These are phyloP conservation scores for Plasmodium sp. DNA, from an alignment of 169 alveolate species.

Conservation along the genomic window DNA sequence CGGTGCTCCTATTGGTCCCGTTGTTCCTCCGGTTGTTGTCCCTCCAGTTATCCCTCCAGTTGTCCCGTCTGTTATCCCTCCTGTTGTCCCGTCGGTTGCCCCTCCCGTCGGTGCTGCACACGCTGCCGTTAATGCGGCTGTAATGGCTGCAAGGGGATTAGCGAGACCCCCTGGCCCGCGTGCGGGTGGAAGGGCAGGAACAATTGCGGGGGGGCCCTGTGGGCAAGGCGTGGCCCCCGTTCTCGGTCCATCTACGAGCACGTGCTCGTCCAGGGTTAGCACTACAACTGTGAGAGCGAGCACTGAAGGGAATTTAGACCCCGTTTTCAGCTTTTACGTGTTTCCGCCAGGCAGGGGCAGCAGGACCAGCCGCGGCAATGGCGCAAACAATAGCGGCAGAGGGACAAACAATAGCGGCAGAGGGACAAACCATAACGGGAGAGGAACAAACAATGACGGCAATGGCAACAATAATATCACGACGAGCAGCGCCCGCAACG, in stretches of 20 bases:
- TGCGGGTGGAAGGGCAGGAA: neutral
- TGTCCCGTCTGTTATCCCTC: neutral
- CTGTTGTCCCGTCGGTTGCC: neutral
- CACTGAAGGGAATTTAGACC: neutral
- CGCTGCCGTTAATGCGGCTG: neutral
- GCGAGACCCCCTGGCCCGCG: neutral
- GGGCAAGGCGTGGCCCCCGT: neutral
- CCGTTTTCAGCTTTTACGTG: neutral
- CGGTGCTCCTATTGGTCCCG: neutral
- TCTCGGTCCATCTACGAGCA: neutral
- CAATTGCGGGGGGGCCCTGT: neutral
- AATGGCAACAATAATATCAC: neutral
- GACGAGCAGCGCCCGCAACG: neutral
- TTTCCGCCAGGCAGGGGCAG: neutral
- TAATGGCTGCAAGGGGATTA: neutral
- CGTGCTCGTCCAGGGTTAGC: neutral
- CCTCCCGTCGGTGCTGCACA: neutral
- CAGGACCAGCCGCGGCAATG: neutral
- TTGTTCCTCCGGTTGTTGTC: neutral
- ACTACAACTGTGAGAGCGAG: neutral
- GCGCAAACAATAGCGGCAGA: neutral
- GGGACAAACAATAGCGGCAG: neutral
- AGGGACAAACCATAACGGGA: neutral
- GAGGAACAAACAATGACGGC: neutral
- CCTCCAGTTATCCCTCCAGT: no score